Percentiles rank a stretch among this genome's conserved stretches.
Conservation (phyloP, 495 filamentous ascomycete genomes). For the Neurospora discreta region DNA sequence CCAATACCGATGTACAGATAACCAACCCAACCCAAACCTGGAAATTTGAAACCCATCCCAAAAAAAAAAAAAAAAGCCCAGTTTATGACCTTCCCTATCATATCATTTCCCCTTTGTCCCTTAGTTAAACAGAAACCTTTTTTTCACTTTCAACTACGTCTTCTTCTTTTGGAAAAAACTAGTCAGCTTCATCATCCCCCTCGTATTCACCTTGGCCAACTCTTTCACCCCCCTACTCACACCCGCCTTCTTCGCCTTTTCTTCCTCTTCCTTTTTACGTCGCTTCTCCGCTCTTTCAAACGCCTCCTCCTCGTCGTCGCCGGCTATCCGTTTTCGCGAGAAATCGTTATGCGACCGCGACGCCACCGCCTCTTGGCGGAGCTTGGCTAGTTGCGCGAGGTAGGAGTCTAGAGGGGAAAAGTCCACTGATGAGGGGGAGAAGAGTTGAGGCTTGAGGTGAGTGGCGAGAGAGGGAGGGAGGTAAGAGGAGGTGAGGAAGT, state of each 20-base stretch:
- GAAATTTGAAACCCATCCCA: background rate
- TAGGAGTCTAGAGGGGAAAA: slow-evolving; percentile 60
- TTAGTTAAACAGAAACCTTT: background rate
- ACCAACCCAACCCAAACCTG: background rate
- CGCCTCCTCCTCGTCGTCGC: slow-evolving; percentile 66
- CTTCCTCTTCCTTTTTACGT: slow-evolving; percentile 52
- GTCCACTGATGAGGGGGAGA: slow-evolving; percentile 34
- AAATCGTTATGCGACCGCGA: slow-evolving; percentile 57
- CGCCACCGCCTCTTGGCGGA: slow-evolving; percentile 58
- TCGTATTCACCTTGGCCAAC: slow-evolving; percentile 78
- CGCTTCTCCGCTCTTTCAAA: slow-evolving; percentile 62
- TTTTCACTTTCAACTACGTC: background rate
- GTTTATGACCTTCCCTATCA: background rate
- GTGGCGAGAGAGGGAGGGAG: slow-evolving; percentile 42
- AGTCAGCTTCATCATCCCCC: slow-evolving; percentile 95
- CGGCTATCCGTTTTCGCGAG: slow-evolving; percentile 51
- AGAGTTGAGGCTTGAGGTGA: slow-evolving; percentile 38
- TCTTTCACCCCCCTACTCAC: slow-evolving; percentile 65
- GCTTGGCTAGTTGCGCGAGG: slow-evolving; percentile 47
- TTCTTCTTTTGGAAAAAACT: slow-evolving; percentile 85
- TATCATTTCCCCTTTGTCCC: background rate
- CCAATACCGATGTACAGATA: slow-evolving; percentile 3
- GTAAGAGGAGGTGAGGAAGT: slow-evolving; percentile 69
- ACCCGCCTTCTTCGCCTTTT: slow-evolving; percentile 51
- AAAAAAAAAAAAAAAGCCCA: background rate